Percentiles rank a stretch among this genome's conserved stretches.
Evolutionary conservation across 208 protist genomes (phyloP).

Genomic region (Vickermania ingenoplastis): DNA sequence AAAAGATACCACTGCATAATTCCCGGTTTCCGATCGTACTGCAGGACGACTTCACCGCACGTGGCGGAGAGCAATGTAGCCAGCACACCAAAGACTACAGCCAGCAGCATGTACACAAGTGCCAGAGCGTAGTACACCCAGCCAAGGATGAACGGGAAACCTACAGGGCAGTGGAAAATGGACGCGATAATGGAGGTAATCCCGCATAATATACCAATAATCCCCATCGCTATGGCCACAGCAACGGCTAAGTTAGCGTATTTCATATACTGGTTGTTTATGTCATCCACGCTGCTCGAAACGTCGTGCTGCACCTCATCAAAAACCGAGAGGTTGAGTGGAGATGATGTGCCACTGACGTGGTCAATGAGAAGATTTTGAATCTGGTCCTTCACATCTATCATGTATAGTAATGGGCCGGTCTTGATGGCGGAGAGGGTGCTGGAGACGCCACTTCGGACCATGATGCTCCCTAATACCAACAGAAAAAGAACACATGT

Average conservation of each 20-base stretch:
- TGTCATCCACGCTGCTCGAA: constrained; percentile 11
- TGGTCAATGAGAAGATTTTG: constrained; percentile 19
- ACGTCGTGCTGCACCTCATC: constrained; percentile 24
- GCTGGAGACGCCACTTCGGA: constrained; percentile 3
- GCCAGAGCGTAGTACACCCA: constrained; percentile 19
- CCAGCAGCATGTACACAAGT: constrained; percentile 11
- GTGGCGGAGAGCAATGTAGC: background rate
- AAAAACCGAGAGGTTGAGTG: constrained; percentile 31
- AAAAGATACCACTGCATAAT: constrained; percentile 21
- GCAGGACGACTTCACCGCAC: constrained; percentile 16
- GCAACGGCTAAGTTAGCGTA: constrained; percentile 28
- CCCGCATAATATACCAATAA: constrained; percentile 44
- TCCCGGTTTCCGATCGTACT: constrained; percentile 12
- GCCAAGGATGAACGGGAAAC: constrained; percentile 3
- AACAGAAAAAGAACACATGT: constrained; percentile 45
- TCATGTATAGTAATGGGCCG: constrained; percentile 36
- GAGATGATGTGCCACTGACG: constrained; percentile 9
- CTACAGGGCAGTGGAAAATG: constrained; percentile 6
- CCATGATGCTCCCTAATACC: constrained; percentile 33
- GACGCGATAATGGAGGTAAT: constrained; percentile 4
- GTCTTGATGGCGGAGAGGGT: constrained; percentile 19
- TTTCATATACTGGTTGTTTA: constrained; percentile 55
- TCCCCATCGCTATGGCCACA: constrained; percentile 31
- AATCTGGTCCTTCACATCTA: constrained; percentile 21
- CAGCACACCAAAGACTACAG: constrained; percentile 6